Evolutionary conservation across 2,329 filamentous ascomycete genomes (phyloP).

Genomic region (Akanthomyces lecanii): DNA sequence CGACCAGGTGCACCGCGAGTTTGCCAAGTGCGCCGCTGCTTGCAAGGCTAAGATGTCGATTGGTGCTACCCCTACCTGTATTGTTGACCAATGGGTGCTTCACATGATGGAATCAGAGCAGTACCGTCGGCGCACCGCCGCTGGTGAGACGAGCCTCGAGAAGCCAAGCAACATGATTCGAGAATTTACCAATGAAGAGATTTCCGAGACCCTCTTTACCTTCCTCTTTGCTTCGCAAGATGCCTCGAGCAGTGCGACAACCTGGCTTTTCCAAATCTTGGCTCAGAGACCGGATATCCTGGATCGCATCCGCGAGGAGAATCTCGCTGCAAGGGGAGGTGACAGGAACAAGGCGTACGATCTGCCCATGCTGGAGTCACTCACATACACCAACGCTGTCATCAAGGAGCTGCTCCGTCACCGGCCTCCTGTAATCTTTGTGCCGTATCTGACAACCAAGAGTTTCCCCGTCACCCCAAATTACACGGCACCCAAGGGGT

Average conservation of each 20-base stretch:
- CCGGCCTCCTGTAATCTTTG: conserved; percentile 50
- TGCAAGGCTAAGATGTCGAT: conserved; percentile 67
- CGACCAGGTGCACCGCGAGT: conserved; percentile 66
- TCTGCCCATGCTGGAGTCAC: conserved; percentile 43
- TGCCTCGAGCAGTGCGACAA: conserved; percentile 49
- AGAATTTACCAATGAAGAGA: conserved; percentile 47
- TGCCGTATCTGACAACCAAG: conserved; percentile 47
- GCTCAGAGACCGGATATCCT: conserved; percentile 48
- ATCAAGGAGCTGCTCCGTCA: conserved; percentile 51
- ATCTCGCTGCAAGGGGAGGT: conserved; percentile 40
- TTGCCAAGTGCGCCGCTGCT: conserved; percentile 66
- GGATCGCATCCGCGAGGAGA: conserved; percentile 42
- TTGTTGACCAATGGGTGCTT: conserved; percentile 73
- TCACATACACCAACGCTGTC: conserved; percentile 49
- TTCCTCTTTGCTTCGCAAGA: conserved; percentile 53
- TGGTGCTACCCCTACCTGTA: conserved; percentile 65
- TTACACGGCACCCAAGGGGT: conserved; percentile 47
- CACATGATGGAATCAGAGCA: conserved; percentile 67
- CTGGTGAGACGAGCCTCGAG: conserved; percentile 43
- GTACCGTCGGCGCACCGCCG: conserved; percentile 61
- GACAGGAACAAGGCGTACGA: conserved; percentile 38
- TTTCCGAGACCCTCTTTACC: conserved; percentile 47
- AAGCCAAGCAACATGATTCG: conserved; percentile 46
- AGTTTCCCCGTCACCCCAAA: conserved; percentile 42
- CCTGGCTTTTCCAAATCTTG: conserved; percentile 49